Evolutionary conservation across 352 stramenopile species (phyloP).

Genomic region (Globisporangium sylvaticum): DNA sequence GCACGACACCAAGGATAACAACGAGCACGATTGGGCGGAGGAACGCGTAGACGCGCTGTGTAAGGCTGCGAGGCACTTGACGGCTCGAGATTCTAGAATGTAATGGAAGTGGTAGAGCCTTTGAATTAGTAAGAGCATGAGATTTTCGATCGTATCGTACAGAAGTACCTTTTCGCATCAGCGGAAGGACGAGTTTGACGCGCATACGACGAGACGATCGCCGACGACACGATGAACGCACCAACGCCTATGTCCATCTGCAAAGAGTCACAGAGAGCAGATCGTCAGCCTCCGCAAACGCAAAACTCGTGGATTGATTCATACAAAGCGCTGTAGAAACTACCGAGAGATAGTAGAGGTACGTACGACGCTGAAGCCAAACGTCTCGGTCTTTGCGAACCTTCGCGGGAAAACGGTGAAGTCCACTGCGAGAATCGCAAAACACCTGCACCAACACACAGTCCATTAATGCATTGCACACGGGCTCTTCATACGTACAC

Average conservation of each 20-base stretch:
- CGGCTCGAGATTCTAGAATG: neutral
- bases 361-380: constrained; percentile 92
- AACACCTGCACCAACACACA: constrained; percentile 36
- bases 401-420: constrained; percentile 95
- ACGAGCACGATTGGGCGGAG: constrained; percentile 68
- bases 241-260: constrained; percentile 97
- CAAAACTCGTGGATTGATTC: neutral
- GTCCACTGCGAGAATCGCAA: constrained; percentile 97
- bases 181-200: constrained; percentile 33
- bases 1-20: constrained; percentile 55
- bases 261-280: neutral
- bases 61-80: constrained; percentile 2
- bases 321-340: neutral
- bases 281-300: neutral
- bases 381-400: constrained; percentile 94
- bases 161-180: constrained; percentile 19
- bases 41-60: constrained; percentile 42
- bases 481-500: neutral
- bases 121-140: neutral
- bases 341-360: neutral
- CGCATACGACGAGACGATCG: constrained; percentile 69
- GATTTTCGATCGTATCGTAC: neutral
- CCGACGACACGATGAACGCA: constrained; percentile 91
- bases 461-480: neutral
- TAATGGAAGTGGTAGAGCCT: neutral